Evolutionary conservation across 1,284 basidiomycete species (phyloP), one percentile per base, ranked within the genome.

Genomic region (Heterobasidion parviporum): DNA sequence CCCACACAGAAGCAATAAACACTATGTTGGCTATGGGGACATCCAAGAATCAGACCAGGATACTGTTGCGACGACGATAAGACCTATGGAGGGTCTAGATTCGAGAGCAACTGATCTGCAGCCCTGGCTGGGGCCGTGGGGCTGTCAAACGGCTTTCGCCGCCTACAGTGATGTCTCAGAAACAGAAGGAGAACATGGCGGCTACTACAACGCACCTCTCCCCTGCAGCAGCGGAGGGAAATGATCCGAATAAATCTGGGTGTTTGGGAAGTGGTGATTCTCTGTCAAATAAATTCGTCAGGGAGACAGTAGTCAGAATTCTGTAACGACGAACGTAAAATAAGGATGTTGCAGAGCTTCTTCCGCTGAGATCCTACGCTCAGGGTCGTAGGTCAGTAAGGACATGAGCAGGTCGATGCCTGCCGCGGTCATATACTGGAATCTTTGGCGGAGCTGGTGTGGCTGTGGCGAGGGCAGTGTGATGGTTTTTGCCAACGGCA

Each of bases 191-290:
- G 50, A 18, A 44, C 44, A 48, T 18, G 8, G 49, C 34, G 50
- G 36, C 18, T 36, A 50, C 7, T 18, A 53, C 41, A 12, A 77
- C 86, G 57, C 64, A 94, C 93, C 87, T 92, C 73, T 99, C 97
- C 20, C 97, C 97, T 3, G 94, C 94, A n/a, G 97, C 97, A 18
- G 89, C 83, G 45, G 92, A 95, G 15, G 97, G 97, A 71, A 99
- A 99, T 1, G 92, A 96, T 1, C 92, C 85, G 70, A 99, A 99
- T 54, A 96, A 75, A 66, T 98, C 94, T n/a, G 94, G 93, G 69
- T 99, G 96, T 65, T 99, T 98, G 0, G 97, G 96, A 44, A 90
- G 71, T 0, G 97, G 97, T 1, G 91, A 87, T 72, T 99, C 97
- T 5, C 92, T 95, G 64, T 5, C 52, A 43, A 51, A 38, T 10